These are phyloP conservation scores for Aspergillus sparsus DNA, from an alignment of 495 filamentous ascomycete species.

Conservation along the genomic window DNA sequence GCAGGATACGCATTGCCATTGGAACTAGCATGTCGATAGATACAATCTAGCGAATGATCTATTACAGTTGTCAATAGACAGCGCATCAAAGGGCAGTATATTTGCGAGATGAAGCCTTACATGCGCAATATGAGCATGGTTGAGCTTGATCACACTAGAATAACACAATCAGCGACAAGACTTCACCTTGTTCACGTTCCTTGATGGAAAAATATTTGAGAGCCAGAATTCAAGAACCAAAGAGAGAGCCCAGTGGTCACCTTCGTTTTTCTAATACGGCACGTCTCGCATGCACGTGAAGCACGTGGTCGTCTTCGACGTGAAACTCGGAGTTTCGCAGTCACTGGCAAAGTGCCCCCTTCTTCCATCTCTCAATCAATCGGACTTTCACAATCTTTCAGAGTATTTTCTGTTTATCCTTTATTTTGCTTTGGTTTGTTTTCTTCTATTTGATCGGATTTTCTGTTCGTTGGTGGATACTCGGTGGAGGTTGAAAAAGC, in stretches of 20 bases:
- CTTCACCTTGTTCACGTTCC: background rate
- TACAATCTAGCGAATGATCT: constrained; percentile 32
- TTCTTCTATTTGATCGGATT: no score
- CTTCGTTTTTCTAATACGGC: constrained; percentile 32
- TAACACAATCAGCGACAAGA: background rate
- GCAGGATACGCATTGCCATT: constrained; percentile 11
- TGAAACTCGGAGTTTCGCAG: constrained; percentile 16
- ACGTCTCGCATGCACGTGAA: constrained; percentile 31
- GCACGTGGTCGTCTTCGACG: constrained; percentile 25
- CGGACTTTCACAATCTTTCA: no score
- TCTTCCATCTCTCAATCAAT: constrained; percentile 7
- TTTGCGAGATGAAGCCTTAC: constrained; percentile 16
- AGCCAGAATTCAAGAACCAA: background rate
- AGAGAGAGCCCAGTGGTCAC: constrained; percentile 4
- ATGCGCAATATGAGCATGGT: constrained; percentile 32
- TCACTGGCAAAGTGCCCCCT: constrained; percentile 9
- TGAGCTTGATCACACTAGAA: constrained; percentile 30
- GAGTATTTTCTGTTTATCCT: no score
- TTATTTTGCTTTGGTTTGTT: no score
- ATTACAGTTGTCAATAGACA: constrained; percentile 7
- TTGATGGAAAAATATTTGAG: background rate
- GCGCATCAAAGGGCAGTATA: no score
- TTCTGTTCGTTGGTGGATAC: no score
- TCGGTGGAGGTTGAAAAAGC: no score
- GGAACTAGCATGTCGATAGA: constrained; percentile 18